Percentiles rank a stretch among this genome's conserved stretches.
These are phyloP conservation scores for Groenewaldozyma tartarivorans DNA, from an alignment of 805 yeast genomes.

Conservation along the genomic window DNA sequence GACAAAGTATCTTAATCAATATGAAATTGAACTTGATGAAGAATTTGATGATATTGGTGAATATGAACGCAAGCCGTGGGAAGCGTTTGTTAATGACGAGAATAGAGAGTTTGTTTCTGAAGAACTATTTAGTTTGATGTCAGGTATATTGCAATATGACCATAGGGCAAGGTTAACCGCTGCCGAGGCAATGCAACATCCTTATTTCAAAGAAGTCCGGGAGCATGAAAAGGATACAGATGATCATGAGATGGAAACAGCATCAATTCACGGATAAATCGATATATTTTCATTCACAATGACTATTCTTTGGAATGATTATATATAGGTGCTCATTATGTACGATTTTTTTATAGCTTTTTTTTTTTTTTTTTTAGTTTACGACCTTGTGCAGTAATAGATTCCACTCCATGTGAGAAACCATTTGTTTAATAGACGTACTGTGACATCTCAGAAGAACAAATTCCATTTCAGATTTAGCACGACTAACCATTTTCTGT, in stretches of 20 bases:
- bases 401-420: slow-evolving; percentile 1
- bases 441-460: neutral
- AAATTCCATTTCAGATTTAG: neutral
- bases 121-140: slow-evolving; percentile 72
- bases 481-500: neutral
- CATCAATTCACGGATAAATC: neutral
- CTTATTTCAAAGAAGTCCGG: slow-evolving; percentile 42
- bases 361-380: neutral
- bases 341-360: neutral
- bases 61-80: slow-evolving; percentile 79
- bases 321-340: too few species aligned
- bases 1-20: slow-evolving; percentile 54
- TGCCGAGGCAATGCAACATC: slow-evolving; percentile 74
- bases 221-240: slow-evolving; percentile 3
- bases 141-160: slow-evolving; percentile 66
- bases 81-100: slow-evolving; percentile 56
- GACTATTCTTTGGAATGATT: too few species aligned
- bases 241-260: neutral
- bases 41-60: slow-evolving; percentile 78
- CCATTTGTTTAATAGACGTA: neutral
- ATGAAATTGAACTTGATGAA: slow-evolving; percentile 56
- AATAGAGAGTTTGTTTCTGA: slow-evolving; percentile 59
- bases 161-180: slow-evolving; percentile 87
- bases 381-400: neutral
- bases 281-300: neutral